A percentile compares a stretch with the other conserved stretches of the same genome.
Evolutionary conservation across 2,329 filamentous ascomycete genomes (phyloP).

Genomic region (Venturia asperata): DNA sequence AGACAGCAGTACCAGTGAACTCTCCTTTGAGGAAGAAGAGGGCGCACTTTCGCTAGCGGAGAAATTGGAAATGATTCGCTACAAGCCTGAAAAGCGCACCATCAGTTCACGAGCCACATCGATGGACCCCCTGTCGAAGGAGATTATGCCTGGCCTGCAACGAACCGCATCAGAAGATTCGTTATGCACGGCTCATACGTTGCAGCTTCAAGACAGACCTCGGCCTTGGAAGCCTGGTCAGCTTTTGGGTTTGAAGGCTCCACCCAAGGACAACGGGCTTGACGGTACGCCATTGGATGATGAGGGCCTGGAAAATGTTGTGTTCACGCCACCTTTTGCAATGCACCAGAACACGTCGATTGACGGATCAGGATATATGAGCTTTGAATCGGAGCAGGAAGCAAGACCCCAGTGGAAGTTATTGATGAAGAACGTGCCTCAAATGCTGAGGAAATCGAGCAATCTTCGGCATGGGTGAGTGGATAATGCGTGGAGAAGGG

Average conservation of each 20-base stretch:
- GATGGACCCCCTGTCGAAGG: background rate
- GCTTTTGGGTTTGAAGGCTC: conserved; percentile 1
- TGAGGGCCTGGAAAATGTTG: background rate
- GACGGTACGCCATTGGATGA: conserved; percentile 9
- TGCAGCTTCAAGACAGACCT: conserved; percentile 1
- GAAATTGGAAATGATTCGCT: background rate
- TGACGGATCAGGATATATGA: conserved; percentile 15
- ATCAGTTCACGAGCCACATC: background rate
- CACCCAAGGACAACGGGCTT: background rate
- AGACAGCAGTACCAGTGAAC: background rate
- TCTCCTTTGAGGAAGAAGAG: background rate
- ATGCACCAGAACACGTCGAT: background rate
- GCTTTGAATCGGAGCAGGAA: conserved; percentile 11
- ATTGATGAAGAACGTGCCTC: conserved; percentile 4
- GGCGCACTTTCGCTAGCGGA: conserved; percentile 3
- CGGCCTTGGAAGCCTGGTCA: conserved; percentile 12
- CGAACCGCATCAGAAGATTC: background rate
- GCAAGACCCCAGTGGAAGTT: background rate
- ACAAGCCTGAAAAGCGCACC: background rate
- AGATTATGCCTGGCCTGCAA: background rate
- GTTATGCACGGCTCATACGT: background rate
- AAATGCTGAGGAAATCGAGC: background rate
- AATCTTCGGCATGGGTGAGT: background rate
- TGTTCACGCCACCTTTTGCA: background rate
- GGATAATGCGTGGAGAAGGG: background rate